Evolutionary conservation across 768 basidiomycete genomes (phyloP).

Genomic region (Calvatia gigantea): DNA sequence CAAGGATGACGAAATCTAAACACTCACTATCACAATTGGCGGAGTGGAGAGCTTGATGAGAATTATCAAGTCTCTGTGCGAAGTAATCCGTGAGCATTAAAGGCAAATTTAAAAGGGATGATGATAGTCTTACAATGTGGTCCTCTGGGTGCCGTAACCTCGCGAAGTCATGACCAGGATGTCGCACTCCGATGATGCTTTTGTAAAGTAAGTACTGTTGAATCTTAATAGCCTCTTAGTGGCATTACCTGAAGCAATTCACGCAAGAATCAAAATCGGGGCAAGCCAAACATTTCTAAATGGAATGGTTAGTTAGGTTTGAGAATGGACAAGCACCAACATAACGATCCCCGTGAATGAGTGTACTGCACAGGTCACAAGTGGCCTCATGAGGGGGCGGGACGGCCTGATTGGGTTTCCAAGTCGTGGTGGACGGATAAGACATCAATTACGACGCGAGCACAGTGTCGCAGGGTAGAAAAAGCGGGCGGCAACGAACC

Average conservation of each 20-base stretch:
- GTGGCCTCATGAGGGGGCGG: constrained; percentile 61
- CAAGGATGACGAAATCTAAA: constrained; percentile 2
- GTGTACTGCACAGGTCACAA: constrained; percentile 76
- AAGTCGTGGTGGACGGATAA: too few relatives aligned
- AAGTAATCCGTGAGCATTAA: neutral
- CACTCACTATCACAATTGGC: constrained; percentile 62
- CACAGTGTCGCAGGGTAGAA: too few relatives aligned
- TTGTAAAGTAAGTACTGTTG: neutral
- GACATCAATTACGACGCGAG: too few relatives aligned
- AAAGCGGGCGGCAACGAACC: too few relatives aligned
- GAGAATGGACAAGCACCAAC: constrained; percentile 37
- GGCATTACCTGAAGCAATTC: constrained; percentile 58
- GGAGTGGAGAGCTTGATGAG: constrained; percentile 32
- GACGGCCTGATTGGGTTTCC: constrained; percentile 19
- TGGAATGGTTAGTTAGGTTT: neutral
- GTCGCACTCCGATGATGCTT: constrained; percentile 68
- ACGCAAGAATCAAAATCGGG: constrained; percentile 81
- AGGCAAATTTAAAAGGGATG: neutral
- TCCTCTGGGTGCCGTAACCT: constrained; percentile 51
- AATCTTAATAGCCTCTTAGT: neutral
- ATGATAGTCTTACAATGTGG: constrained; percentile 51
- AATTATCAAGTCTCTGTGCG: constrained; percentile 22
- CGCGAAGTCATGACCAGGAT: constrained; percentile 75
- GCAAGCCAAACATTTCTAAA: constrained; percentile 73
- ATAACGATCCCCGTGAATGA: constrained; percentile 68